Evolutionary conservation across 1,284 basidiomycete species (phyloP), one percentile per base, ranked within the genome.

Genomic region (Malassezia yamatoensis): DNA sequence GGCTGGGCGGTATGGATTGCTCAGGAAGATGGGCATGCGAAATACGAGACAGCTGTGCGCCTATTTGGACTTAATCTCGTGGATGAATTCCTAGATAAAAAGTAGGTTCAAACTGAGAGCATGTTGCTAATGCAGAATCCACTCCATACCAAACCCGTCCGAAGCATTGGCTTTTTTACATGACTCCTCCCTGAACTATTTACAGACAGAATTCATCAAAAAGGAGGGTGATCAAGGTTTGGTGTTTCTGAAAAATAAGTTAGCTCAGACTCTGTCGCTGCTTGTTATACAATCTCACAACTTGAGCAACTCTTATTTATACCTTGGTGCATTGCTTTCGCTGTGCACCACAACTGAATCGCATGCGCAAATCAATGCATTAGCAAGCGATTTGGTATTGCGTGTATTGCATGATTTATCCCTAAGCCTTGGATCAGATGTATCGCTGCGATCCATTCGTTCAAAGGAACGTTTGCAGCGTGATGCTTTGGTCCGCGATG

Each of bases 241-340:
- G 0, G 42, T 60, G 0, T 74, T 86, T 77, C 77, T 94, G 57
- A 84, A 90, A 72, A 99, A 99, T 81, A 98, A 98, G 77, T 88
- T 96, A 75, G 89, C 90, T 15, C 91, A 96, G 78, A 93, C 90
- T n/a, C 80, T 96, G 45, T 87, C 93, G 0, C 82, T 96, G 54
- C 84, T 98, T 76, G 93, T 98, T 78, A 81, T 96, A 48, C 85
- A 86, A 78, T 85, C 87, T 13, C 94, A 94, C 77, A 82, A 41
- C 88, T 89, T 79, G 86, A 90, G 78, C 76, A 80, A 63, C 83
- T 88, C 75, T 77, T 90, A 56, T 86, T 90, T 75, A 77, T 82
- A 54, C 80, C 88, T 74, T 83, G 89, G 65, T 2, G 59, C 62
- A 7, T 49, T 72, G 11, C 54, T 74, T 12, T 53, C 64, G 18